Base-by-base conservation (phyloP, 2,329 filamentous ascomycete genomes). In the Mycosphaerella arachidis region DNA sequence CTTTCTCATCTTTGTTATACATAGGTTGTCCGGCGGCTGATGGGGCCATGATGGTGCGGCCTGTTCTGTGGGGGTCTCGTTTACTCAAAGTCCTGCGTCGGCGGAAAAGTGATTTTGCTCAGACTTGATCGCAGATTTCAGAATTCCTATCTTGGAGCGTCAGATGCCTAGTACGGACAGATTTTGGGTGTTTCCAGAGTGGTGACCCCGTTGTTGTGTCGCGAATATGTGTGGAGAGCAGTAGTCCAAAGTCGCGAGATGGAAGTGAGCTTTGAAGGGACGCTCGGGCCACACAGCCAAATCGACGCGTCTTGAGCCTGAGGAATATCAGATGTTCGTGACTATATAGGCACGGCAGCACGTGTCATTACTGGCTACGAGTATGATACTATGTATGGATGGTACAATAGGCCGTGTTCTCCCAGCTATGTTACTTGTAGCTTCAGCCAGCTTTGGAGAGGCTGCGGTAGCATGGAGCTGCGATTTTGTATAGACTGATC, bases 1-100 rank as follows among this genome's bases (percentile, higher is more conserved):
- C 92, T 73, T 89, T 91, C 80, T 99, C 94, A 73, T 97, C 92
- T 72, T 87, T 87, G 61, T 77, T 77, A 71, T 84, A 89, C 66
- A 78, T 75, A n/a, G 65, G 64, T 56, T 62, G 56, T n/a, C 56
- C 43, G 20, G 54, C 55, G 10, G 58, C 58, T 50, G 65, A 55
- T 18, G 65, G 65, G 53, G 65, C 63, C 65, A 67, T 67, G 53
- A 48, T 48, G 54, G 43, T 24, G 40, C 30, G 29, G 4, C 12
- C 29, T 52, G 13, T 35, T 30, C 29, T 30, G 10, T 31, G 10
- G 30, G 6, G 50, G n/a, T 29, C 13, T 35, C 50, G 50, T 35
- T 31, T 35, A 30, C 50, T 52, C 5, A 3, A 16, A 10, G 13
- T n/a, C 50, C 30, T 33, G 24, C 6, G 20, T 50, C 40, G 13